A percentile compares a stretch with the other conserved stretches of the same genome.
Evolutionary conservation across 441 rosid species (phyloP).

Genomic region (Corymbia calophylla): DNA sequence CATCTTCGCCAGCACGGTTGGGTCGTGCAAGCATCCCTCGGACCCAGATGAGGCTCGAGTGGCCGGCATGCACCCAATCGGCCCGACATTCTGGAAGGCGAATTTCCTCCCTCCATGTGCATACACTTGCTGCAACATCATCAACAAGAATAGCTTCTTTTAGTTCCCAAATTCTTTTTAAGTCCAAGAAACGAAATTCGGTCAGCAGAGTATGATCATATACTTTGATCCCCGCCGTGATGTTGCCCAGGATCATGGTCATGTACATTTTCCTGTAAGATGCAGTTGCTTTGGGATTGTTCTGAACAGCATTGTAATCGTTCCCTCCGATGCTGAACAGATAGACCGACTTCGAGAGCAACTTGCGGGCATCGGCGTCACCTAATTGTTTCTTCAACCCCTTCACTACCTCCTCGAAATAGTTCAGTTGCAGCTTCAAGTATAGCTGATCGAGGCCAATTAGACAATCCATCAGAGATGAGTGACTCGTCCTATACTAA

Average conservation of each 20-base stretch:
- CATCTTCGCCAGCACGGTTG: slow-evolving; percentile 9
- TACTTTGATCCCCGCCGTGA: neutral
- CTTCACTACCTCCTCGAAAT: slow-evolving; percentile 10
- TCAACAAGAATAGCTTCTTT: neutral
- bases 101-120: slow-evolving; percentile 29
- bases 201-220: neutral
- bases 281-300: neutral
- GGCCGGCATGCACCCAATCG: slow-evolving; percentile 28
- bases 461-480: neutral
- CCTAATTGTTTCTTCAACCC: slow-evolving; percentile 8
- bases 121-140: slow-evolving; percentile 3
- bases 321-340: slow-evolving; percentile 21
- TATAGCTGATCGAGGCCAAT: neutral
- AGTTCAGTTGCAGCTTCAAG: slow-evolving; percentile 11
- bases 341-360: slow-evolving; percentile 11
- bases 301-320: slow-evolving; percentile 10
- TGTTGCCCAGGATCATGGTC: neutral
- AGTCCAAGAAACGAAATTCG: neutral
- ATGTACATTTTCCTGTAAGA: neutral
- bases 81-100: slow-evolving; percentile 17
- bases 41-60: neutral
- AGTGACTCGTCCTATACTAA: slow-evolving; percentile 11
- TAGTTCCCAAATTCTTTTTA: neutral
- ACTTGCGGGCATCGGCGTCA: neutral
- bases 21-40: slow-evolving; percentile 13